Base-by-base conservation (phyloP, 176 grass and related monocot genomes). In the Leersia perrieri region DNA sequence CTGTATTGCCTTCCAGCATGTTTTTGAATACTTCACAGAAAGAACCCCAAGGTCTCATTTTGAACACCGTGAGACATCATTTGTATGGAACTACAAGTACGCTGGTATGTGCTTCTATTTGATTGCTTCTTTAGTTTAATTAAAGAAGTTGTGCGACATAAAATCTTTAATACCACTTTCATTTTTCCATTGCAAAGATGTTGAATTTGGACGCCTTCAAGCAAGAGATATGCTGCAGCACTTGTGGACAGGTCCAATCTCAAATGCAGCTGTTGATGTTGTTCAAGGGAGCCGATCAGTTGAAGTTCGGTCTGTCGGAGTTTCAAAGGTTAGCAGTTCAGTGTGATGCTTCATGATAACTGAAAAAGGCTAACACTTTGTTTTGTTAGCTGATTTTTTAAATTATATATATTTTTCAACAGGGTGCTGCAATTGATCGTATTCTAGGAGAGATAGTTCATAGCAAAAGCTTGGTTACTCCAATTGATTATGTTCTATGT, bases 51-150 rank as follows among this genome's bases (percentile, higher is more conserved):
- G 96, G 51, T 99, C 96, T 84, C 96, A 99, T 84, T 99, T 99
- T 25, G 96, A 99, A 80, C 96, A 99, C 44, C 90, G 96, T 36
- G 96, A 99, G 62, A 99, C 96, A 28, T 99, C 96, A 72, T 94
- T 99, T 87, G 96, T 99, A 42, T 99, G 96, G 96, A 99, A 95
- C 34, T 99, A 95, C 84, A 99, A 99, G 81, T 99, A 99, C 80
- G 96, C 96, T 36, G 96, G 96, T 91, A 80, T 63, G 79, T 53
- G 22, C 66, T 77, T 30, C 63, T 26, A 8, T 70, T 85, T 60
- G n/a, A 34, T 66, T 63, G 8, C 0, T 82, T 45, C 73, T 55
- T 26, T 11, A 14, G 58, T 76, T 86, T 30, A 22, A 45, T 63
- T 23, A 81, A 41, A 68, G 51, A 44, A 5, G 0, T 1, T 26